Conservation (phyloP, 345 rosid genomes). For the Pseudoturritis turrita region DNA sequence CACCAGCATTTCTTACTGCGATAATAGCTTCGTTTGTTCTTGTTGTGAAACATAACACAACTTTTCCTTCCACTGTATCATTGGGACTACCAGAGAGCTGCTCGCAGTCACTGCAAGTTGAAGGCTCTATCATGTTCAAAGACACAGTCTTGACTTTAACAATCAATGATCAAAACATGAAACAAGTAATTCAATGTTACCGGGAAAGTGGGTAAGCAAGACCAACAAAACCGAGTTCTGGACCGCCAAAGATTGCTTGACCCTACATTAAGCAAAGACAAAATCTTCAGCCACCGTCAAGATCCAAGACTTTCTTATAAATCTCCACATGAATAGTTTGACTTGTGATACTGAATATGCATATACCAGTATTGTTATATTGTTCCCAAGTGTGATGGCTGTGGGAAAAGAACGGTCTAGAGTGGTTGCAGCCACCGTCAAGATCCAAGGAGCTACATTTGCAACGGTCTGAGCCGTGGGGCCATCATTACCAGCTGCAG, state of each 20-base stretch:
- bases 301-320: no score
- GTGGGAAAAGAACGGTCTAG: constrained; percentile 48
- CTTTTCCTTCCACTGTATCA: constrained; percentile 38
- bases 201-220: constrained; percentile 33
- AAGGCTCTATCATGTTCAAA: not conserved
- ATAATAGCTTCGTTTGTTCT: constrained; percentile 15
- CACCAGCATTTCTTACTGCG: constrained; percentile 41
- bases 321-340: no score
- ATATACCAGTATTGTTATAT: constrained; percentile 13
- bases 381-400: constrained; percentile 38
- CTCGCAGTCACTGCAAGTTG: not conserved
- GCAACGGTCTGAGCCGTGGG: constrained; percentile 31
- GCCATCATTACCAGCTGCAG: constrained; percentile 43
- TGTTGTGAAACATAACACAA: constrained; percentile 54
- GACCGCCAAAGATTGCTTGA: constrained; percentile 45
- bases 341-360: no score
- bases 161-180: no score
- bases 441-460: constrained; percentile 48
- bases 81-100: not conserved
- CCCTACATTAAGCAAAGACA: constrained; percentile 25
- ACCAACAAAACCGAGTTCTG: constrained; percentile 32
- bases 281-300: no score
- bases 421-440: constrained; percentile 50
- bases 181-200: no score
- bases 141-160: not conserved